These are phyloP conservation scores for Talaromyces rugulosus DNA, from an alignment of 2,329 filamentous ascomycete genomes.

Conservation along the genomic window DNA sequence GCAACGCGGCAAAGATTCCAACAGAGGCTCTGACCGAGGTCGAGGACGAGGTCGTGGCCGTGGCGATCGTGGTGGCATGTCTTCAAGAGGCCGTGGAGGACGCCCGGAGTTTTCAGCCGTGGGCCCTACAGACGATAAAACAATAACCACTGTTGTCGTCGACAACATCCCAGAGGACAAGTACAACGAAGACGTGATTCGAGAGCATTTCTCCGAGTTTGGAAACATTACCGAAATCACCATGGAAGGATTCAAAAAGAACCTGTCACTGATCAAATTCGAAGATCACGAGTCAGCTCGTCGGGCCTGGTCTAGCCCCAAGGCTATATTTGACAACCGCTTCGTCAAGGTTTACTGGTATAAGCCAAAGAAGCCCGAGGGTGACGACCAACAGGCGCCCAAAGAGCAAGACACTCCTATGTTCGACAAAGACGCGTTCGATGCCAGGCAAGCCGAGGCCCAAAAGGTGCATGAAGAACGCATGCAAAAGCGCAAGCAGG, in stretches of 20 bases:
- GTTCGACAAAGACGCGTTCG: slow-evolving; percentile 52
- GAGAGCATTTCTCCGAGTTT: slow-evolving; percentile 56
- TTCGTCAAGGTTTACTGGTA: slow-evolving; percentile 64
- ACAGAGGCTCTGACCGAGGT: slow-evolving; percentile 25
- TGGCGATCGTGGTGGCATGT: slow-evolving; percentile 39
- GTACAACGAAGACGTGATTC: slow-evolving; percentile 50
- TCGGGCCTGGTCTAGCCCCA: slow-evolving; percentile 56
- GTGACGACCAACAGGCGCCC: slow-evolving; percentile 21
- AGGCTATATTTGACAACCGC: slow-evolving; percentile 60
- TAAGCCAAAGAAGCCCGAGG: slow-evolving; percentile 38
- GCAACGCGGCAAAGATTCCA: slow-evolving; percentile 15
- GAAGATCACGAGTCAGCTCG: slow-evolving; percentile 48
- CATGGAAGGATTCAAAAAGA: slow-evolving; percentile 51
- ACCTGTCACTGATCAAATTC: slow-evolving; percentile 54
- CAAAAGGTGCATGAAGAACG: slow-evolving; percentile 55
- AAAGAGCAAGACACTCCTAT: slow-evolving; percentile 37
- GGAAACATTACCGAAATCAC: slow-evolving; percentile 53
- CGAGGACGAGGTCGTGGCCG: slow-evolving; percentile 38
- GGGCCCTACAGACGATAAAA: slow-evolving; percentile 50
- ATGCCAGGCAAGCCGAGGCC: slow-evolving; percentile 52
- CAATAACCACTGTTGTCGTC: slow-evolving; percentile 54
- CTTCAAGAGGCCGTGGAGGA: slow-evolving; percentile 32
- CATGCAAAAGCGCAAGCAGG: slow-evolving; percentile 48
- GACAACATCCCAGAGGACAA: slow-evolving; percentile 59
- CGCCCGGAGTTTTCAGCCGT: slow-evolving; percentile 52